Conservation (phyloP, 129 eudicot species). For the Flaveria trinervia region DNA sequence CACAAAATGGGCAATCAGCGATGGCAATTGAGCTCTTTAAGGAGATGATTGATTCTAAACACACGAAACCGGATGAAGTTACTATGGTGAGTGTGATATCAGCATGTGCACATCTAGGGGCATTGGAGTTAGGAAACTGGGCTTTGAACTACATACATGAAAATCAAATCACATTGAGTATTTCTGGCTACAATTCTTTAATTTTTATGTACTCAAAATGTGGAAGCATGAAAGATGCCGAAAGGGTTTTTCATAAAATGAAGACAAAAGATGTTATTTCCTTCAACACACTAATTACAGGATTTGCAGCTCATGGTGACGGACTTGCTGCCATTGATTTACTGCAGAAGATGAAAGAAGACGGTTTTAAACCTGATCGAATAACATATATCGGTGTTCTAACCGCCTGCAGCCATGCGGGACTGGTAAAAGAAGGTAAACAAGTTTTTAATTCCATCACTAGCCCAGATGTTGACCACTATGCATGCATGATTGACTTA, state of each 20-base stretch:
- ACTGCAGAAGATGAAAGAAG: slow-evolving; percentile 55
- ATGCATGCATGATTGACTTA: slow-evolving; percentile 83
- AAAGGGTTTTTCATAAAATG: slow-evolving; percentile 58
- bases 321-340: slow-evolving; percentile 57
- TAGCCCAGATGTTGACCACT: slow-evolving; percentile 74
- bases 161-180: slow-evolving; percentile 42
- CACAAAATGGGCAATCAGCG: slow-evolving; percentile 77
- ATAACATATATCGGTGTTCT: slow-evolving; percentile 67
- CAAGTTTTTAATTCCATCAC: slow-evolving; percentile 58
- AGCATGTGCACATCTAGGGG: slow-evolving; percentile 88
- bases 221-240: slow-evolving; percentile 69
- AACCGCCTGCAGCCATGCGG: slow-evolving; percentile 90
- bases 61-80: slow-evolving; percentile 66
- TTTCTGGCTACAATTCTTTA: slow-evolving; percentile 69
- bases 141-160: slow-evolving; percentile 37
- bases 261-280: slow-evolving; percentile 60
- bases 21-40: slow-evolving; percentile 66
- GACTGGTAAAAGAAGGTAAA: slow-evolving; percentile 61
- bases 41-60: slow-evolving; percentile 42
- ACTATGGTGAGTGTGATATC: slow-evolving; percentile 78
- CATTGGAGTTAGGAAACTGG: slow-evolving; percentile 74
- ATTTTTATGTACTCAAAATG: slow-evolving; percentile 86
- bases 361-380: slow-evolving; percentile 66
- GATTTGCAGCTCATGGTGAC: slow-evolving; percentile 75
- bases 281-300: slow-evolving; percentile 72